Base-by-base conservation (phyloP, 225 moss, liverwort and hornwort genomes). In the Pleurozium schreberi region DNA sequence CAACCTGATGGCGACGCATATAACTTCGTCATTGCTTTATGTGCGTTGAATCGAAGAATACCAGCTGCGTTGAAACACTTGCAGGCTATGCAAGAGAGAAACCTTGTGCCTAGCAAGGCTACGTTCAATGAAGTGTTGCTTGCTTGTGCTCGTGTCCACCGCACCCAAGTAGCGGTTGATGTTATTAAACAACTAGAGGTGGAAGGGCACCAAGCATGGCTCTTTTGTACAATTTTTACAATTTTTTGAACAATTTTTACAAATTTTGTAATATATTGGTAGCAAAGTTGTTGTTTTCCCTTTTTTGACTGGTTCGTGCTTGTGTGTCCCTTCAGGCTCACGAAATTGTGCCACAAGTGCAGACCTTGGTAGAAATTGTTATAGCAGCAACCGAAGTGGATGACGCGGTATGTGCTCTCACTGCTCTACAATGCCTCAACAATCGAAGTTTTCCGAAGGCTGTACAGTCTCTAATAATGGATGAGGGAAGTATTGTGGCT, bases 1-100 rank as follows among this genome's bases (percentile, higher is more conserved):
- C 95, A 95, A 88, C 98, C 97, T 30, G 97, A 97, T 75, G 95
- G 95, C 61, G 97, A 98, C 86, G 95, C 98, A 14, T 98, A 98
- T 90, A 98, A 98, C 91, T 98, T 97, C 87, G 98, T 98, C 74
- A 94, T 98, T 77, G 96, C 96, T 57, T 92, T 98, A 76, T 98
- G 98, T 93, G 94, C 96, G 45, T 87, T 96, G 71, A 95, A 95
- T 81, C 93, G 96, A 89, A 95, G 98, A 86, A 84, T 97, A 57
- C 88, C 95, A 86, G 88, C 96, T 65, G 97, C 97, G 58, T 89
- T 97, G 95, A 91, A 85, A 89, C 96, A 94, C 74, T 90, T 95
- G 91, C 94, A 92, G 90, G 78, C 95, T 36, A 97, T 98, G 98
- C 92, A 93, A 53, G 81, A 78, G 62, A 92, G 93, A 85, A 94